Evolutionary conservation across 176 grass and related monocot species (phyloP).

Genomic region (bread wheat (Triticum aestivum)): IWGSC_CS_RefSeq_v2.1 NC_057814.1:339299353-339299852

Average conservation of each 20-base stretch:
- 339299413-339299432: conserved; percentile 19
- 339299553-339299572: conserved; percentile 42
- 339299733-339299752: conserved; percentile 7
- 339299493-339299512: not conserved
- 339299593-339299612: conserved; percentile 18
- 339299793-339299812: conserved; percentile 15
- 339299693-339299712: conserved; percentile 19
- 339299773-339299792: conserved; percentile 25
- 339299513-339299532: not conserved
- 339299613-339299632: conserved; percentile 1
- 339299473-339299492: not conserved
- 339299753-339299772: not conserved
- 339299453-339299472: conserved; percentile 35
- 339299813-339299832: conserved; percentile 35
- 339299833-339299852: conserved; percentile 29
- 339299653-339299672: conserved; percentile 16
- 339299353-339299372: conserved; percentile 1
- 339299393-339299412: not conserved
- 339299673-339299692: conserved; percentile 28
- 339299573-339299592: conserved; percentile 30
- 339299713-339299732: conserved; percentile 2
- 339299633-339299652: conserved; percentile 37
- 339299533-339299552: conserved; percentile 16
- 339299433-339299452: conserved; percentile 34
- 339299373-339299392: not conserved